phyloP scores from a whole-genome alignment of 2,329 filamentous ascomycete species.

The Pseudocercospora fijiensis region DNA sequence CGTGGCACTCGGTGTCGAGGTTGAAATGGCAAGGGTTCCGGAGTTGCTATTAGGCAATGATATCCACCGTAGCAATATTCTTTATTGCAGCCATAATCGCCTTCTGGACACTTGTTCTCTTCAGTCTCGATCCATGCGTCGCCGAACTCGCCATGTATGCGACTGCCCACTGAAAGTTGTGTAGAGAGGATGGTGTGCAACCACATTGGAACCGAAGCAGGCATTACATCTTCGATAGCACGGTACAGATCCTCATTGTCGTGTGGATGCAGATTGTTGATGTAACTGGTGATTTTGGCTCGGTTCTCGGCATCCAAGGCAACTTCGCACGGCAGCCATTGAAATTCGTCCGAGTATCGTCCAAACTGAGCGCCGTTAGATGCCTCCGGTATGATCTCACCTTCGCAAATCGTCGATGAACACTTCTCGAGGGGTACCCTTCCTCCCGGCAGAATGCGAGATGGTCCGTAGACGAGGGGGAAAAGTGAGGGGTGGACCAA shows the following conservation, averaged over 20 bases:
- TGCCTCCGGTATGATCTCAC: constrained; percentile 23
- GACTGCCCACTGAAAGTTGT: neutral
- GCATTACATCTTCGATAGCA: constrained; percentile 28
- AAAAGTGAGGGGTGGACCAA: constrained; percentile 64
- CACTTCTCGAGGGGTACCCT: constrained; percentile 35
- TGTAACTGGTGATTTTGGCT: constrained; percentile 29
- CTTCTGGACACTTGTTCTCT: neutral
- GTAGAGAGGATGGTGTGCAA: constrained; percentile 16
- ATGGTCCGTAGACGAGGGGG: constrained; percentile 56
- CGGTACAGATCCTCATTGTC: constrained; percentile 25
- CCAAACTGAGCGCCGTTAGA: neutral
- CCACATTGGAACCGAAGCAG: constrained; percentile 31
- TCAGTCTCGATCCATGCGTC: neutral
- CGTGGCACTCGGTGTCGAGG: neutral
- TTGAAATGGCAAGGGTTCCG: neutral
- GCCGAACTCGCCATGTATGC: neutral
- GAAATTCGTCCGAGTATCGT: constrained; percentile 17
- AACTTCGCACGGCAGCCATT: constrained; percentile 33
- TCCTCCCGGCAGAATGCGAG: constrained; percentile 41
- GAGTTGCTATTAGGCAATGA: neutral
- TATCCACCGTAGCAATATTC: neutral
- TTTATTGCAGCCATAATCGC: neutral
- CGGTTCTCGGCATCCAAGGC: constrained; percentile 4
- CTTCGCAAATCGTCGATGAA: constrained; percentile 34
- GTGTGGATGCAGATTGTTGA: constrained; percentile 33